phyloP scores from a whole-genome alignment of 257 asterid species.

The Fraxinus quadrangulata region DNA sequence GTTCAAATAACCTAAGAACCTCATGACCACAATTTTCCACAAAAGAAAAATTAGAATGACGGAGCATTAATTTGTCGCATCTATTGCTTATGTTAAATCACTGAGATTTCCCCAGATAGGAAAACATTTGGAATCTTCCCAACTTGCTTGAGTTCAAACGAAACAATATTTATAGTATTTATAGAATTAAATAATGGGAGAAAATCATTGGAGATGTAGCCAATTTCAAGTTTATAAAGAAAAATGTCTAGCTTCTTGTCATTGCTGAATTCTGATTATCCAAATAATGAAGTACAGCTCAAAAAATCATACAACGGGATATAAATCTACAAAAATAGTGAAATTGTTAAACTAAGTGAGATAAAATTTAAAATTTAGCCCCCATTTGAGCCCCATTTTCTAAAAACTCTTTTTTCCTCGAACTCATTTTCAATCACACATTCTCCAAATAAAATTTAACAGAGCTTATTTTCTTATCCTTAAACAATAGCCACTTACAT shows the following conservation, averaged over 20 bases:
- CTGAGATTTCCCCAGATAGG: background rate
- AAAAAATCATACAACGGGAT: background rate
- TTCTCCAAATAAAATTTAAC: too few species aligned
- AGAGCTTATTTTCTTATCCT: background rate
- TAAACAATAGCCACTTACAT: too few species aligned
- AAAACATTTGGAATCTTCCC: background rate
- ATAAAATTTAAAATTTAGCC: constrained; percentile 27
- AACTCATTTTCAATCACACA: too few species aligned
- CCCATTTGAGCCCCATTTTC: too few species aligned
- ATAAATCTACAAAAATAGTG: background rate
- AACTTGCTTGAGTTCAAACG: background rate
- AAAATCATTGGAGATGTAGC: background rate
- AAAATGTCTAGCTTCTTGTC: background rate
- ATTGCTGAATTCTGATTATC: background rate
- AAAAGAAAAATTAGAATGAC: background rate
- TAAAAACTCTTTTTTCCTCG: too few species aligned
- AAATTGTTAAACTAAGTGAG: background rate
- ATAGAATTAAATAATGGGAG: background rate
- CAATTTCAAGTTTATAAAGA: background rate
- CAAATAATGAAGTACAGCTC: background rate
- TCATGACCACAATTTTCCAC: background rate
- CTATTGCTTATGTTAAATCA: background rate
- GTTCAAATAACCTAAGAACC: background rate
- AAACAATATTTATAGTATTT: background rate
- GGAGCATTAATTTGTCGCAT: background rate